Conservation (phyloP, 768 basidiomycete genomes). For the Xerocomellus dryophilus region DNA sequence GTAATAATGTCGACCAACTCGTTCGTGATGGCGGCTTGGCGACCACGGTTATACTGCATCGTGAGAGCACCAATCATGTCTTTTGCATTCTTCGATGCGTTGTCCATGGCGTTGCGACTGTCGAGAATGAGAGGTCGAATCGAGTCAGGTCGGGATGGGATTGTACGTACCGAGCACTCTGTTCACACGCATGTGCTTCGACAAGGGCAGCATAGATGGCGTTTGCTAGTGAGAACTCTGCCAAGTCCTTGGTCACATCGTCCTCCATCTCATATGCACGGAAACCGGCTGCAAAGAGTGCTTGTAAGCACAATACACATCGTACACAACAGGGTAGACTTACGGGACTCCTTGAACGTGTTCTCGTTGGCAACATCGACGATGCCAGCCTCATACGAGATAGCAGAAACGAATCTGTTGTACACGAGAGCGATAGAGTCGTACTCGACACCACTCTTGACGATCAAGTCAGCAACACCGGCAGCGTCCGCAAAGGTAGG, state of each 20-base stretch:
- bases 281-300: constrained; percentile 64
- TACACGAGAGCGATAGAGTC: constrained; percentile 80
- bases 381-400: constrained; percentile 81
- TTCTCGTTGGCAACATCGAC: constrained; percentile 81
- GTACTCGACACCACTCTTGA: constrained; percentile 79
- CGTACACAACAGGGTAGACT: background rate
- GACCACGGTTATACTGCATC: constrained; percentile 98
- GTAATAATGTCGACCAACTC: constrained; percentile 92
- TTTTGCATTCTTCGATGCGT: constrained; percentile 95
- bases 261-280: constrained; percentile 97
- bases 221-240: constrained; percentile 95
- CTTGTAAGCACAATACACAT: constrained; percentile 1
- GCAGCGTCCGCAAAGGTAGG: constrained; percentile 97
- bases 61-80: constrained; percentile 88
- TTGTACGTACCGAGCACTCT: constrained; percentile 70
- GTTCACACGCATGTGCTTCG: constrained; percentile 95
- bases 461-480: constrained; percentile 88
- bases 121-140: background rate
- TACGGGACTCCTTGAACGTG: constrained; percentile 76
- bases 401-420: constrained; percentile 84
- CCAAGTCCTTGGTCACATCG: constrained; percentile 87
- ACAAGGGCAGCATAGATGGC: constrained; percentile 92
- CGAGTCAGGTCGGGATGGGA: too few relatives aligned
- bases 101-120: constrained; percentile 98
- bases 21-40: constrained; percentile 96